Base-by-base conservation (phyloP, 495 filamentous ascomycete species). In the Cryomyces antarcticus region DNA sequence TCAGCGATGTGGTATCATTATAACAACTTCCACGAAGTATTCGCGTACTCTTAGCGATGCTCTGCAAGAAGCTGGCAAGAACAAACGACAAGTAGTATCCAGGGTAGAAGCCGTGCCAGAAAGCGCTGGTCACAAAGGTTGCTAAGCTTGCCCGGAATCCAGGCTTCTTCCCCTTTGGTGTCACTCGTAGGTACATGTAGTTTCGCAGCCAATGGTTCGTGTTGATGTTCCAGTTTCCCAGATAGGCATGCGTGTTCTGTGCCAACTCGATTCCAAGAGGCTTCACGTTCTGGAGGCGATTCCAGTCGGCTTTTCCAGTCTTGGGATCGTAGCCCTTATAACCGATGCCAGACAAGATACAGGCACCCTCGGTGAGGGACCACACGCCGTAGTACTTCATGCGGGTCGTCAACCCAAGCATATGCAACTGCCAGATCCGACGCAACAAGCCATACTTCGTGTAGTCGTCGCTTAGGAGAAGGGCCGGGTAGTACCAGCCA, bases 91-190 rank as follows among this genome's bases (percentile, higher is more conserved):
- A 57, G 58, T 97, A 96, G 58, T 97, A 97, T 5, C 89, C 89
- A 0, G 92, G 89, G 49, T 89, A 89, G 63, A 96, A 95, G 12
- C 89, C 89, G 58, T 97, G 89, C 89, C 89, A 97, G 56, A 96
- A 80, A 0, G 89, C 89, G 50, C 80, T 86, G 29, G 89, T 96
- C 6, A 73, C 71, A 52, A 97, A 97, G 0, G 89, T 97, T 3
- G 85, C 87, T 68, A 97, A 59, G 55, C 79, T 94, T 30, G 89
- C 92, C 40, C 88, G 70, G 65, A 97, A 97, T 2, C 89, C 89
- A 6, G 89, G 89, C 57, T 96, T 97, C 68, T 82, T 89, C 41
- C 89, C 89, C 49, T 80, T 80, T 4, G 89, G 89, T 4, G 89
- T 97, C 2, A 97, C 92, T 12, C 89, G 79, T 35, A 97, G 67